These are phyloP conservation scores for Angomonas deanei DNA, from an alignment of 208 protist genomes.

Conservation along the genomic window DNA sequence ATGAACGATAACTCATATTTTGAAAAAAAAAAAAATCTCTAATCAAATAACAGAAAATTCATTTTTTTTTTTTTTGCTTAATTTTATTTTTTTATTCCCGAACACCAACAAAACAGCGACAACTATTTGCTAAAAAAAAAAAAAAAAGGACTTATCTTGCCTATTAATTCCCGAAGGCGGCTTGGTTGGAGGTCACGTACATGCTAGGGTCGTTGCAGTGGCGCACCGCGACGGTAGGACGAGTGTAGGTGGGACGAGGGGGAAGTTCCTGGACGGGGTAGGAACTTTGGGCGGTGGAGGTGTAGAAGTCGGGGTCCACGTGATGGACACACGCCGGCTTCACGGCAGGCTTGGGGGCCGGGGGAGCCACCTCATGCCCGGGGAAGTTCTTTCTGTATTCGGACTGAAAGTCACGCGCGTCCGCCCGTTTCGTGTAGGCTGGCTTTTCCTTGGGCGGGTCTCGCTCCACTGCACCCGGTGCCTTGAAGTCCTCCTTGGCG, in stretches of 20 bases:
- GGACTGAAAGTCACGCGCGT: conserved; percentile 17
- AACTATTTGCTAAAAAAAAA: conserved; percentile 8
- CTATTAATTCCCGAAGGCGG: conserved; percentile 24
- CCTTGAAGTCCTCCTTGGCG: conserved; percentile 18
- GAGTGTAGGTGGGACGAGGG: conserved; percentile 12
- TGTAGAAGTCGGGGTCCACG: conserved; percentile 53
- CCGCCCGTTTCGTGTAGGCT: conserved; percentile 11
- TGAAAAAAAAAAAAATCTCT: conserved; percentile 3
- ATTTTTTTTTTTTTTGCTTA: conserved; percentile 6
- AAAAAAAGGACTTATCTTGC: conserved; percentile 1
- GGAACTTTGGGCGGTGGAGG: conserved; percentile 17
- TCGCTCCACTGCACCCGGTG: background rate
- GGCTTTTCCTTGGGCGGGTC: conserved; percentile 1
- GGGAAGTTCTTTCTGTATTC: conserved; percentile 49
- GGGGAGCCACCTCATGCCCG: background rate
- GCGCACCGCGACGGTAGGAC: conserved; percentile 12
- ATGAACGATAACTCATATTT: background rate
- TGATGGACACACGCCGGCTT: conserved; percentile 34
- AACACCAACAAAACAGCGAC: conserved; percentile 6
- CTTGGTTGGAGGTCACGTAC: conserved; percentile 47
- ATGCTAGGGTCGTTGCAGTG: conserved; percentile 49
- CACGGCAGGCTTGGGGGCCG: background rate
- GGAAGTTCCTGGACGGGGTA: conserved; percentile 15
- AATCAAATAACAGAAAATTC: conserved; percentile 5
- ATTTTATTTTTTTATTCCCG: conserved; percentile 6